phyloP scores from a whole-genome alignment of 345 rosid species.

The Pistacia vera region DNA sequence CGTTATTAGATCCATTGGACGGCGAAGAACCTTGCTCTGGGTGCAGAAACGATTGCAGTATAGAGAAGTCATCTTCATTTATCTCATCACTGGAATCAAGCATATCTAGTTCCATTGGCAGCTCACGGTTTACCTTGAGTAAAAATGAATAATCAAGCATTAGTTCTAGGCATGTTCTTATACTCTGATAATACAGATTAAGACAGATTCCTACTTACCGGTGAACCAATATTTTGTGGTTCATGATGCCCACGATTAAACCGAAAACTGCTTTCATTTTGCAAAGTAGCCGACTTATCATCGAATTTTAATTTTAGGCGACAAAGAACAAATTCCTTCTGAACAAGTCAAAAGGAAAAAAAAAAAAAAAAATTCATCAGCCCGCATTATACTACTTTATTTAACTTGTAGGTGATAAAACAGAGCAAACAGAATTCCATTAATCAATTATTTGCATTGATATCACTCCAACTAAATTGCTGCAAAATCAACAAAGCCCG shows the following conservation, averaged over 20 bases:
- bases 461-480: not conserved
- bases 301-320: slow-evolving; percentile 17
- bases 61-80: not conserved
- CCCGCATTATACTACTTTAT: not conserved
- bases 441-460: not conserved
- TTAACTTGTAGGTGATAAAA: not conserved
- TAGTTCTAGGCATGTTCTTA: not conserved
- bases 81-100: too few species aligned
- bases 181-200: not conserved
- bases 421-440: not conserved
- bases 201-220: slow-evolving; percentile 14
- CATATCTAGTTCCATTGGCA: too few species aligned
- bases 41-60: not conserved
- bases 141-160: slow-evolving; percentile 12
- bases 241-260: not conserved
- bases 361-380: not conserved
- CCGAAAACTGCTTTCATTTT: not conserved
- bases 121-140: slow-evolving; percentile 11
- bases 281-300: not conserved
- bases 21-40: not conserved
- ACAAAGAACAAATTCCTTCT: slow-evolving; percentile 22
- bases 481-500: too few species aligned
- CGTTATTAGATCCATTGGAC: not conserved
- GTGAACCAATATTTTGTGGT: not conserved
- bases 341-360: not conserved